Evolutionary conservation across 129 eudicot species (phyloP), one percentile per base, ranked within the genome.

Genomic region (Artemisia tridentata): DNA sequence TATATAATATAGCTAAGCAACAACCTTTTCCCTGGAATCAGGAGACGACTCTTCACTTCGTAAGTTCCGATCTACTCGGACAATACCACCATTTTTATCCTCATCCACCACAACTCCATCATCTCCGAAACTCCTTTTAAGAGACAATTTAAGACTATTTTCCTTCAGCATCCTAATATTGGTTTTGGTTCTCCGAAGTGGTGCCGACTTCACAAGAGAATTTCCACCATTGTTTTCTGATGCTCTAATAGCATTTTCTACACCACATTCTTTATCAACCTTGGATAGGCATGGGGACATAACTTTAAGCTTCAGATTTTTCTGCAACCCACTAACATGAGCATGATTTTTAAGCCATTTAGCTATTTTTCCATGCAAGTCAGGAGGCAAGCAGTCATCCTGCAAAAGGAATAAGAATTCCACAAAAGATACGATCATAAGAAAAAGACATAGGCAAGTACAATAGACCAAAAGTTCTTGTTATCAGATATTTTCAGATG

Each of bases 171-270:
- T 72, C 82, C 74, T 75, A 50, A 85, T 65, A 71, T 72, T 86
- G 67, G 84, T 74, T 78, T 89, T 86, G 25, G 91, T 85, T 80
- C 95, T 80, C 46, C 92, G 86, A 72, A 92, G 89, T 57, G 90
- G 95, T 61, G 85, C 80, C 19, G 82, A 81, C 68, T 63, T 63
- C 41, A 41, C 62, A 56, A 23, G 25, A 38, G 52, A 41, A 63
- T n/a, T 63, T 14, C 46, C 66, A 3, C 5, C 66, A 29, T 63
- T 63, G 29, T 17, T 38, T 7, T 63, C 68, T 63, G 68, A 63
- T 41, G 52, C 68, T 63, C 27, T 63, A 41, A 9, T 17, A 34
- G 27, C 68, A 63, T 63, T 63, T 34, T 63, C 29, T 1, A 34
- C 48, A 63, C 50, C 68, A 63, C 25, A 43, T 41, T 63, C 68